These are phyloP conservation scores for Penicillium roqueforti DNA, from an alignment of 495 filamentous ascomycete species.

Conservation along the genomic window DNA sequence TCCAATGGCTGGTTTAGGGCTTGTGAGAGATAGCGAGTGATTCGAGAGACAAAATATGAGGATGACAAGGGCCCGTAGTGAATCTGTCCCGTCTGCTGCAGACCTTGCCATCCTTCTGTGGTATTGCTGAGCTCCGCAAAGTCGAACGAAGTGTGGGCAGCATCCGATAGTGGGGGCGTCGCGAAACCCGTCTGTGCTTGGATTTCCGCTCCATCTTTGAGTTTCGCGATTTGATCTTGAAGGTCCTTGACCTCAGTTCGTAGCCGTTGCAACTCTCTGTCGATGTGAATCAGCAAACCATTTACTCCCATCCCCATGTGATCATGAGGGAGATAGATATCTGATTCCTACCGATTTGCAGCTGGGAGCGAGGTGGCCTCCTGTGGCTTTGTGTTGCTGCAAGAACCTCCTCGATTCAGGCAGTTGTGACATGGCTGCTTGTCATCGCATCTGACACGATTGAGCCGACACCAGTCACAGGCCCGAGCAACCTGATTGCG, in stretches of 20 bases:
- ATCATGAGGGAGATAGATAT: neutral
- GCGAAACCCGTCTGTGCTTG: neutral
- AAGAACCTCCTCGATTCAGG: conserved; percentile 28
- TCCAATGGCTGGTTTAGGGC: neutral
- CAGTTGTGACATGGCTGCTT: conserved; percentile 44
- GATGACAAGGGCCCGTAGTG: neutral
- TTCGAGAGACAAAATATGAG: neutral
- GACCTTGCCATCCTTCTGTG: neutral
- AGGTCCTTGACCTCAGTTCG: conserved; percentile 31
- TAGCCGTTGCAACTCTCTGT: neutral
- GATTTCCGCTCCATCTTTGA: conserved; percentile 1
- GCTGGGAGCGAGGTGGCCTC: conserved; percentile 29
- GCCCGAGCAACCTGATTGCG: conserved; percentile 41
- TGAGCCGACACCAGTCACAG: conserved; percentile 44
- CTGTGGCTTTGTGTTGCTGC: conserved; percentile 28
- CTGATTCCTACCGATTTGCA: conserved; percentile 12
- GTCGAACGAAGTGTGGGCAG: neutral
- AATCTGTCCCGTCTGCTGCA: neutral
- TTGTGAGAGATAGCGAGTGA: neutral
- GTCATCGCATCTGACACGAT: conserved; percentile 46
- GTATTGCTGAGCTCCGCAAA: neutral
- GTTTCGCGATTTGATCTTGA: conserved; percentile 29
- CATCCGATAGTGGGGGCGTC: neutral
- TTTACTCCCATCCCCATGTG: neutral
- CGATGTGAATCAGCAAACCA: neutral